phyloP scores from a whole-genome alignment of 371 early-diverging fungal species.

The Dichotomocladium elegans region DNA sequence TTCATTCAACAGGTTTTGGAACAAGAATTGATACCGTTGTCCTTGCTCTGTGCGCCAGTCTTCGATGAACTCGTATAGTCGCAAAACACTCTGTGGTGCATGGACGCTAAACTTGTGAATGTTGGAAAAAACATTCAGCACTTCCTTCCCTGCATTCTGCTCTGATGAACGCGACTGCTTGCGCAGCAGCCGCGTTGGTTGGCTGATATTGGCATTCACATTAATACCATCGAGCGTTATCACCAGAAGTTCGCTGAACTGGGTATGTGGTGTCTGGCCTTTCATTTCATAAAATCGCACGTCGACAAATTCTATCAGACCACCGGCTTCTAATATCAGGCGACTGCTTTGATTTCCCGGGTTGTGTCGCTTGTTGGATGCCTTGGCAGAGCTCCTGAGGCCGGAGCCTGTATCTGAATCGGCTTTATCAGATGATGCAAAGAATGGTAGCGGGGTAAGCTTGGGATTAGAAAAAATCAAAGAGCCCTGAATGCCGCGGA shows the following conservation, averaged over 20 bases:
- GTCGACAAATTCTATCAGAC: conserved; percentile 34
- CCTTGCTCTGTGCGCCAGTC: conserved; percentile 80
- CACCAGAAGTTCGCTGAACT: conserved; percentile 21
- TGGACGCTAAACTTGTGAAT: conserved; percentile 55
- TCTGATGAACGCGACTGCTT: conserved; percentile 13
- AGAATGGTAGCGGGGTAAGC: conserved; percentile 22
- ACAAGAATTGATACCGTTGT: conserved; percentile 68
- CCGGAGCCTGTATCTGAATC: conserved; percentile 50
- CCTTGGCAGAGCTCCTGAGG: conserved; percentile 34
- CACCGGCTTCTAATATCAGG: conserved; percentile 37
- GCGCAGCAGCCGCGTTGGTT: conserved; percentile 11
- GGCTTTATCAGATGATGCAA: conserved; percentile 18
- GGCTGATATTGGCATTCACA: conserved; percentile 39
- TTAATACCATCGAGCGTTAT: conserved; percentile 32
- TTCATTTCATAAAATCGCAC: conserved; percentile 33
- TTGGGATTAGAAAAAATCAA: conserved; percentile 45
- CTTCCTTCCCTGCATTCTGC: conserved; percentile 27
- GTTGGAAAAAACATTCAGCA: conserved; percentile 54
- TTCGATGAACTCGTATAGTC: conserved; percentile 74
- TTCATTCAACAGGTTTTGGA: conserved; percentile 68
- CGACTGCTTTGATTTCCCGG: conserved; percentile 19
- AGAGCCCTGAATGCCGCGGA: conserved; percentile 39
- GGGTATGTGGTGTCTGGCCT: not conserved
- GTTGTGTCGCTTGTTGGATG: conserved; percentile 23
- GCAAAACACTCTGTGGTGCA: conserved; percentile 72